These are phyloP conservation scores for Aureobasidium leucospermi DNA, from an alignment of 2,329 filamentous ascomycete species.

Conservation along the genomic window DNA sequence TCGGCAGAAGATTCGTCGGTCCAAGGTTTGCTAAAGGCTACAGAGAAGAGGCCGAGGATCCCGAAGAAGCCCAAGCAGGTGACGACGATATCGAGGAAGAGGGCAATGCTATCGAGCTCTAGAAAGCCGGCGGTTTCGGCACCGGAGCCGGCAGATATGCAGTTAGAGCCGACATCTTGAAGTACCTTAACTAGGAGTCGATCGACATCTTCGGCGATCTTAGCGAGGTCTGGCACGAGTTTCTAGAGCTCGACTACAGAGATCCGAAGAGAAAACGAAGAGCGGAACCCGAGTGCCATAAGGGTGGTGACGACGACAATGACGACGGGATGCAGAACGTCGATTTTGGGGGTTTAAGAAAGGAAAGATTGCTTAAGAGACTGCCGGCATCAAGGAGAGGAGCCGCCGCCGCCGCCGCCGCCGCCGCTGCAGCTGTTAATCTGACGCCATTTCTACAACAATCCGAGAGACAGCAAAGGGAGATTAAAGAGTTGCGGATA, in stretches of 20 bases:
- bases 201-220: slow-evolving; percentile 1
- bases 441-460: neutral
- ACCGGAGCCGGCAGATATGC: neutral
- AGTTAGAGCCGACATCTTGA: neutral
- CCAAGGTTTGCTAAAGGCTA: neutral
- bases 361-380: neutral
- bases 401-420: neutral
- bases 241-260: neutral
- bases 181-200: neutral
- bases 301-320: neutral
- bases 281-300: neutral
- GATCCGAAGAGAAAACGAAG: neutral
- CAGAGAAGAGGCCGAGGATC: neutral
- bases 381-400: neutral
- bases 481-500: neutral
- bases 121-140: neutral
- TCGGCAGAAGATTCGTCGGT: neutral
- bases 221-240: neutral
- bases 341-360: neutral
- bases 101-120: neutral
- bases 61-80: neutral
- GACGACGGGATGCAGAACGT: neutral
- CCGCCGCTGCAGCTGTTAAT: neutral
- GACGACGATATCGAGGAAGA: neutral
- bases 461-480: neutral